Base-by-base conservation (phyloP, 2,329 filamentous ascomycete species). In the Emergomyces africanus region DNA sequence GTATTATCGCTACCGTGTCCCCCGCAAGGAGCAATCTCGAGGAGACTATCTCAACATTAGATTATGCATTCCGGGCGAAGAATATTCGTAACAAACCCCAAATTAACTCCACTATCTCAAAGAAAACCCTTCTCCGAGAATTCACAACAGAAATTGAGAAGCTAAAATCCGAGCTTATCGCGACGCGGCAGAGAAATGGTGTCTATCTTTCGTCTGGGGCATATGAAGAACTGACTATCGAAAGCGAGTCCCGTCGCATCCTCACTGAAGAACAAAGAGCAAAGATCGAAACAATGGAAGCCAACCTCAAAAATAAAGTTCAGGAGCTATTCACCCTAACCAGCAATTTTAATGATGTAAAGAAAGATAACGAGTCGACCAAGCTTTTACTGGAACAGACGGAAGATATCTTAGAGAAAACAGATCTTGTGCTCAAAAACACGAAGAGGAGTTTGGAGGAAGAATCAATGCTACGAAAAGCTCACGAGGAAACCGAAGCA, bases 61-160 rank as follows among this genome's bases (percentile, higher is more conserved):
- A 99, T 71, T 99, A 99, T 70, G 95, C 94, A 12, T 97, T 97
- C 75, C 84, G 94, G 53, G 94, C 94, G 18, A 99, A 99, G 78
- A 97, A 99, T 66, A 99, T 99, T 67, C 88, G 89, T 55, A 99
- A 99, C 74, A 96, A 96, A 74, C 95, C 94, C 0, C 94, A 99
- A 69, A 81, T 95, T 66, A 99, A 97, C 73, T 88, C 90, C 54
- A 83, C 89, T 69, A 84, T 97, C 64, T 91, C 89, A 63, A 99
- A 97, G 74, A 95, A 94, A 75, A 96, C 90, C 2, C 74, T 99
- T 14, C 80, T 99, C 12, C 86, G 83, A 61, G 94, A 99, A 64
- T 96, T 96, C 64, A 94, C 92, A 0, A 78, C 81, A 28, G 94
- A 99, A 70, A 96, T 99, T 57, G 90, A 99, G 71, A 94, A 90